Base-by-base conservation (phyloP, 176 grass and related monocot species). In the Triticum dicoccoides region DNA sequence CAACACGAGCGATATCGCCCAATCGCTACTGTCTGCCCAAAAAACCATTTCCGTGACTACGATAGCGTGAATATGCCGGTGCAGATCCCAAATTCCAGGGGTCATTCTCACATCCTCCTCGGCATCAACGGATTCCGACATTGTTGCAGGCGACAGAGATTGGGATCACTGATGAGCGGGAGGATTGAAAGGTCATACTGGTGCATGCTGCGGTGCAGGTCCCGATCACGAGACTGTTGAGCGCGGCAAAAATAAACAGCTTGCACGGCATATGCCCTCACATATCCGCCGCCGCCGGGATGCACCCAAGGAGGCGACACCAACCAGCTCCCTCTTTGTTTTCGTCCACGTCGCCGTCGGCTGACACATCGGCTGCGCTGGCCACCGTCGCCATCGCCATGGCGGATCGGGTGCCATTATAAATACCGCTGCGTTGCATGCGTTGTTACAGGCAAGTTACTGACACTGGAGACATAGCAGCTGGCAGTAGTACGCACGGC, bases 251-350 rank as follows among this genome's bases (percentile, higher is more conserved):
- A 12, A 69, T 73, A 65, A 89, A 9, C 51, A 30, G 30, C 42
- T 51, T 29, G 23, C 64, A 64, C 33, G 29, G 84, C 5, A 90
- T 83, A 90, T 90, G 24, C 89, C 20, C 83, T 37, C 74, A 83
- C 25, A 87, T 90, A 90, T 87, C 35, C 89, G 73, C 67, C 78
- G 11, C 47, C 11, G 52, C 70, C 3, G 14, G 27, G 77, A 67
- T 74, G 83, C 18, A 32, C 74, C 84, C 84, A 90, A 83, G 74
- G 35, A 49, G 67, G 83, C 17, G 73, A 32, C 9, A 80, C 34
- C 74, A 87, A 45, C 17, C 17, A 30, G 17, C 47, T 10, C 68
- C 69, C 42, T 59, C 6, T 0, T 65, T 51, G 23, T 33, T 78
- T 81, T 85, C 78, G 61, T 35, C 64, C 79, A 9, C 70, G 70